phyloP scores from a whole-genome alignment of 1,284 basidiomycete species.

The Ceratobasidium sp. region DNA sequence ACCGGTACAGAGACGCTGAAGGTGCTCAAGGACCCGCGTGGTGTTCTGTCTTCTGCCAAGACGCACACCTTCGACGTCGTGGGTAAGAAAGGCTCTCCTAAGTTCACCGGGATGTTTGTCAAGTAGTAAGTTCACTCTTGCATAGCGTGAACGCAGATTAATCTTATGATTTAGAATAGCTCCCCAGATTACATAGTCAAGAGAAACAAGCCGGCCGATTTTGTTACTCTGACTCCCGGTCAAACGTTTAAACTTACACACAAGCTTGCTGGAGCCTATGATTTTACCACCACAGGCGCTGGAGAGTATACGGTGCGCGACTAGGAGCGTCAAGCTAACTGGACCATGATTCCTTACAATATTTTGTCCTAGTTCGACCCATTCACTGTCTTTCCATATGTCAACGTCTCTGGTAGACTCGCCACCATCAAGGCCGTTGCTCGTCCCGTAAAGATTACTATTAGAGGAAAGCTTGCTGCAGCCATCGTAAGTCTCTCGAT shows the following conservation, averaged over 20 bases:
- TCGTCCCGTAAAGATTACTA: conserved; percentile 28
- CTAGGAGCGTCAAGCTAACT: background rate
- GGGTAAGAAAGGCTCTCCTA: conserved; percentile 12
- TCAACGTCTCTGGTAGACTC: conserved; percentile 37
- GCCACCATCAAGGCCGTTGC: conserved; percentile 10
- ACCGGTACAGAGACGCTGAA: conserved; percentile 42
- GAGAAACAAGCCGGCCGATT: conserved; percentile 27
- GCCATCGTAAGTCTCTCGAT: conserved; percentile 28
- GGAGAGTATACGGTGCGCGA: conserved; percentile 28
- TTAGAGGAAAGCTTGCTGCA: conserved; percentile 45
- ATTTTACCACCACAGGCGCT: conserved; percentile 46
- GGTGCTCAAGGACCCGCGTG: conserved; percentile 38
- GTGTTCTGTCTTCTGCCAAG: conserved; percentile 58
- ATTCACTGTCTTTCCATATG: conserved; percentile 38
- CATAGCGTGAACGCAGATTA: too few species aligned
- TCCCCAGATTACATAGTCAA: conserved; percentile 30
- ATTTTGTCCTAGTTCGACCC: conserved; percentile 42
- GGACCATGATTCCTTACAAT: too few species aligned
- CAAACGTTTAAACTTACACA: conserved; percentile 45
- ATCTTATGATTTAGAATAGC: too few species aligned
- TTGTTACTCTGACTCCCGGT: conserved; percentile 45
- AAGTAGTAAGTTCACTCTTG: conserved; percentile 41
- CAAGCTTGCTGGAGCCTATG: conserved; percentile 47
- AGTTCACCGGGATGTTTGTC: conserved; percentile 39
- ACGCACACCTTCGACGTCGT: conserved; percentile 59